Base-by-base conservation (phyloP, 768 basidiomycete species). In the Nidularia sp. region DNA sequence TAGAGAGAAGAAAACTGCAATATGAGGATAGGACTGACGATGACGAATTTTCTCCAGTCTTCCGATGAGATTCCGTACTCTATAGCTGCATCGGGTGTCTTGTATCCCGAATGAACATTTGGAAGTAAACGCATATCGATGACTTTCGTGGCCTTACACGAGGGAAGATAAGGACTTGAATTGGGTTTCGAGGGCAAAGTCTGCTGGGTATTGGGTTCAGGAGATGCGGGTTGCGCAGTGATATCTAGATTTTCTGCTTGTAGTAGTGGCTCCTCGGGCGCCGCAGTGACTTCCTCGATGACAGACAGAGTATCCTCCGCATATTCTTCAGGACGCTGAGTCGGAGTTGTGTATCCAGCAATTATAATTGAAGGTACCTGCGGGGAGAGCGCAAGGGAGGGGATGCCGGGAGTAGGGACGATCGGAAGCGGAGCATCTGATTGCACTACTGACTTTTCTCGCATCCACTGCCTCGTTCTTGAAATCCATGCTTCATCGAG, bases 401-500 rank as follows among this genome's bases (percentile, higher is more conserved):
- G 36, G 36, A 39, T 39, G 36, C 9, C 36, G 36, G 36, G 36
- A 9, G 36, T 39, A 15, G 36, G 9, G 9, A 39, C 9, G 9
- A 9, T 9, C 15, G 36, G 9, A 15, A 9, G 9, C 36, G 15
- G 9, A 39, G 36, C 36, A 15, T 39, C 36, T 9, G 15, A 9
- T 39, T 39, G 36, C 9, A 39, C 9, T 39, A 9, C 9, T 15
- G 36, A 9, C 15, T 39, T 39, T 9, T 39, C 36, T 15, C 9
- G 9, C 9, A 9, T 39, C 36, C 36, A 39, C 9, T 9, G 62
- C 69, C 69, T 53, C 5, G 70, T 58, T 31, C 59, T 53, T 15
- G 48, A 49, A 13, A 58, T 57, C 71, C 70, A 76, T 10, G 60
- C 54, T 13, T 53, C 57, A 35, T 76, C 73, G 65, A 73, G 63